Evolutionary conservation across 2,329 filamentous ascomycete species (phyloP).

Genomic region (Thielaviopsis euricoi): DNA sequence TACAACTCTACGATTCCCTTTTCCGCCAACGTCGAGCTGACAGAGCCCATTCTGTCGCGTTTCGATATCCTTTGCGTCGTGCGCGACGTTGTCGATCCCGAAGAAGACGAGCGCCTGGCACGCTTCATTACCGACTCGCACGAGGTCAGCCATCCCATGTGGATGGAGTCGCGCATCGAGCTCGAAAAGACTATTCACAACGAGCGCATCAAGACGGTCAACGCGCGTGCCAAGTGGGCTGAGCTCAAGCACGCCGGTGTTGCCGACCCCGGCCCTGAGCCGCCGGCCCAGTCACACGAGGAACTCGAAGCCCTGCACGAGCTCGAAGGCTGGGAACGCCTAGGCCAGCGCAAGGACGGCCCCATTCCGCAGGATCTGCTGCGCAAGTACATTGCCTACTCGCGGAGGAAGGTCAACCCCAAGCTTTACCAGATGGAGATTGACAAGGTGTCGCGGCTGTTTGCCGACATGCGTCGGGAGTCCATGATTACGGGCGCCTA

Average conservation of each 20-base stretch:
- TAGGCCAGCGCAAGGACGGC: conserved; percentile 29
- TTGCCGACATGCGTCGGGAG: conserved; percentile 91
- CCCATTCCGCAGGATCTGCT: conserved; percentile 83
- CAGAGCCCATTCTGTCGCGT: conserved; percentile 91
- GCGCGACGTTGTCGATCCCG: conserved; percentile 82
- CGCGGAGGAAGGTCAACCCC: conserved; percentile 71
- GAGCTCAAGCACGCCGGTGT: conserved; percentile 2
- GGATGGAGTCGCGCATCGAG: conserved; percentile 23
- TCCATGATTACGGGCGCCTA: conserved; percentile 88
- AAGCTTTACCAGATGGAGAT: conserved; percentile 97
- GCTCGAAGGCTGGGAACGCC: conserved; percentile 19
- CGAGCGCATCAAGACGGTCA: conserved; percentile 21
- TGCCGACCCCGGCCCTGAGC: conserved; percentile 2
- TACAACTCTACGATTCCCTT: conserved; percentile 97
- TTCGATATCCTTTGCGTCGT: conserved; percentile 97
- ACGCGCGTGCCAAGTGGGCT: conserved; percentile 2
- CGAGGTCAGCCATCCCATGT: conserved; percentile 65
- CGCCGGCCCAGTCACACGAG: conserved; percentile 29
- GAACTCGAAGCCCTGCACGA: conserved; percentile 14
- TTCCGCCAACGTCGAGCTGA: conserved; percentile 89
- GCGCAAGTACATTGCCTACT: conserved; percentile 93
- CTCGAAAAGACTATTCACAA: conserved; percentile 44
- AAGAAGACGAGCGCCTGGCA: conserved; percentile 81
- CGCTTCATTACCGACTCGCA: conserved; percentile 92
- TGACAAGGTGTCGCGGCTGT: conserved; percentile 86